Evolutionary conservation across 179 eudicot genomes (phyloP), one percentile per base, ranked within the genome.

Genomic region (Spinacia oleracea): DNA sequence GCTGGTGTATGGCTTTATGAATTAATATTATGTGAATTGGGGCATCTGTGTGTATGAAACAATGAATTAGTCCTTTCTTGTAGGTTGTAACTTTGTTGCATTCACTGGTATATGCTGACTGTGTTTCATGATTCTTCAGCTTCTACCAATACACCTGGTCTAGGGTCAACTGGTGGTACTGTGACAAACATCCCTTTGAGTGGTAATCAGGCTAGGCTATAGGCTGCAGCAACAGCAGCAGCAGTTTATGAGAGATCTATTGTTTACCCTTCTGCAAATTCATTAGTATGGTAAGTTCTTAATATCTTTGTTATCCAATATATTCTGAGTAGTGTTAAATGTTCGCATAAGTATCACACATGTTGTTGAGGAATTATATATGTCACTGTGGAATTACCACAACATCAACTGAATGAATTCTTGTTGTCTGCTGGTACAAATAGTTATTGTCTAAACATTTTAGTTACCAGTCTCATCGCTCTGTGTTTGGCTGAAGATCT

Each of bases 241-340:
- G n/a, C n/a, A n/a, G n/a, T n/a, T n/a, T n/a, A n/a, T n/a, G n/a
- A n/a, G n/a, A n/a, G n/a, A n/a, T n/a, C n/a, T n/a, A n/a, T n/a
- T n/a, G n/a, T n/a, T n/a, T 96, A 96, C 80, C 98, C 99, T 56
- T 88, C 91, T 65, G 79, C 90, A 70, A 89, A 84, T 70, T 78
- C 92, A 25, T 56, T 89, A 78, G 85, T 81, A 58, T 94, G 98
- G 99, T 96, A 83, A 80, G 80, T 43, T 48, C 46, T 75, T 59
- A 43, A 43, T 70, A 11, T 73, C 71, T 40, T 43, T 72, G 71
- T 42, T 23, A 50, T 75, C 11, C n/a, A 23, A n/a, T 53, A 9
- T 14, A 66, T 58, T 23, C 53, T 51, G 42, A 38, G 16, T 56
- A 56, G 12, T 21, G 46, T n/a, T 16, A 14, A 65, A 62, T 32